Evolutionary conservation across 768 basidiomycete genomes (phyloP).

Genomic region (Boletus rubropictus): DNA sequence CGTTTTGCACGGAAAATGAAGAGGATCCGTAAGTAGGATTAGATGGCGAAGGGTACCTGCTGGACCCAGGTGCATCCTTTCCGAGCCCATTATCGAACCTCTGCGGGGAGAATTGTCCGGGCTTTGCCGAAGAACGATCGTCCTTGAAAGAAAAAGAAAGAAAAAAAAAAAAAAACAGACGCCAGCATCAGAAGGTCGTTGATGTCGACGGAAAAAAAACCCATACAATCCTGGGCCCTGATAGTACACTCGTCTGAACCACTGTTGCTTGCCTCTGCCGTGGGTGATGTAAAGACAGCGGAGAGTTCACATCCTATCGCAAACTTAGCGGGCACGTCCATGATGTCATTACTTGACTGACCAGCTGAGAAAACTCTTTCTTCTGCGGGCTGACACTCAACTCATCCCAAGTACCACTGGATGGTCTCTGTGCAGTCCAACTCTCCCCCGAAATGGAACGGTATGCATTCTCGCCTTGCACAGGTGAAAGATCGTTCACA

Average conservation of each 20-base stretch:
- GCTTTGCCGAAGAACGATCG: conserved; percentile 42
- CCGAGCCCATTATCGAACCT: conserved; percentile 44
- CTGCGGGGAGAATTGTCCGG: conserved; percentile 50
- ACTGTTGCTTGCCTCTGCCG: conserved; percentile 43
- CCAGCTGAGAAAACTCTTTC: conserved; percentile 42
- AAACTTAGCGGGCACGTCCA: conserved; percentile 11
- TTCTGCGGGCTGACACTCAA: conserved; percentile 42
- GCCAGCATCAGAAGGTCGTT: conserved; percentile 16
- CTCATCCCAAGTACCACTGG: conserved; percentile 60
- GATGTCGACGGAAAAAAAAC: conserved; percentile 4
- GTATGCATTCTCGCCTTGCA: conserved; percentile 42
- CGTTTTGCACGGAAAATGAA: conserved; percentile 28
- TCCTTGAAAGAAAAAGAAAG: conserved; percentile 37
- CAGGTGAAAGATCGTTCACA: conserved; percentile 42
- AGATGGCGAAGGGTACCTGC: conserved; percentile 47
- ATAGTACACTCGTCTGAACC: conserved; percentile 34
- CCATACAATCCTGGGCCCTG: conserved; percentile 37
- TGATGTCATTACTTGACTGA: conserved; percentile 25
- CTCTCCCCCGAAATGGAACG: conserved; percentile 44
- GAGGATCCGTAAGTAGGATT: conserved; percentile 31
- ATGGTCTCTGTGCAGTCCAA: conserved; percentile 47
- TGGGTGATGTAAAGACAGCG: conserved; percentile 41
- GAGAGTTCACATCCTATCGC: conserved; percentile 37
- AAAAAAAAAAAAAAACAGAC: conserved; percentile 16
- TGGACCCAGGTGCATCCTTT: conserved; percentile 35